These are phyloP conservation scores for Neolentinus lepideus DNA, from an alignment of 1,284 basidiomycete genomes.

Conservation along the genomic window DNA sequence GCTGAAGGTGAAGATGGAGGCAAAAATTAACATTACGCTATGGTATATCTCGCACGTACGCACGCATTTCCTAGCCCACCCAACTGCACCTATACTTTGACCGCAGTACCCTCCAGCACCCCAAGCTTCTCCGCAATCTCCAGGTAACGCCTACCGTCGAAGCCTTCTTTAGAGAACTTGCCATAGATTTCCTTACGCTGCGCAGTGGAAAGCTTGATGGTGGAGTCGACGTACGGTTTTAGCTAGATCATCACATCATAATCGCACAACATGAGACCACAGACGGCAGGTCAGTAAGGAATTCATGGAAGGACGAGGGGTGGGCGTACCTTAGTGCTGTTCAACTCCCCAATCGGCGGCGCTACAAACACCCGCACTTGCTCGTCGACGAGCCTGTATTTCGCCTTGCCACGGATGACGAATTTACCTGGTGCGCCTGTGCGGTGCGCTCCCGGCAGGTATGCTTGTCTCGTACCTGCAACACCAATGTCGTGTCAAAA, in stretches of 20 bases:
- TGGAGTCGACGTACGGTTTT: conserved; percentile 25
- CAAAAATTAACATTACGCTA: no score
- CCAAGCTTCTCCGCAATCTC: conserved; percentile 14
- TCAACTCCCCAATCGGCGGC: conserved; percentile 61
- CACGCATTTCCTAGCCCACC: neutral
- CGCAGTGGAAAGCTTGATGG: conserved; percentile 15
- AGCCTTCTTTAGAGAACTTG: conserved; percentile 26
- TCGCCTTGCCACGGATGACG: conserved; percentile 66
- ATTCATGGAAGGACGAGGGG: neutral
- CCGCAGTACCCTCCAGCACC: neutral
- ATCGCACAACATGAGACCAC: neutral
- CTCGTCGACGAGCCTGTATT: conserved; percentile 75
- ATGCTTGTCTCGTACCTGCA: conserved; percentile 75
- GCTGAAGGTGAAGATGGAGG: no score
- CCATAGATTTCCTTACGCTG: conserved; percentile 26
- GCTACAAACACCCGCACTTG: conserved; percentile 81
- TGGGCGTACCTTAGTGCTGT: neutral
- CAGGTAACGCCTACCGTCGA: conserved; percentile 22
- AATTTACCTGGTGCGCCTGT: conserved; percentile 85
- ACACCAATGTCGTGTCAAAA: neutral
- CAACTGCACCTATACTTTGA: neutral
- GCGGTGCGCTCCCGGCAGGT: conserved; percentile 75
- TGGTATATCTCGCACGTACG: no score
- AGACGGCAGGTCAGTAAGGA: neutral
- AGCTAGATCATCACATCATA: conserved; percentile 16